Evolutionary conservation across 1,284 basidiomycete genomes (phyloP), one percentile per base, ranked within the genome.

Genomic region (Rhodotorula sp.): DNA sequence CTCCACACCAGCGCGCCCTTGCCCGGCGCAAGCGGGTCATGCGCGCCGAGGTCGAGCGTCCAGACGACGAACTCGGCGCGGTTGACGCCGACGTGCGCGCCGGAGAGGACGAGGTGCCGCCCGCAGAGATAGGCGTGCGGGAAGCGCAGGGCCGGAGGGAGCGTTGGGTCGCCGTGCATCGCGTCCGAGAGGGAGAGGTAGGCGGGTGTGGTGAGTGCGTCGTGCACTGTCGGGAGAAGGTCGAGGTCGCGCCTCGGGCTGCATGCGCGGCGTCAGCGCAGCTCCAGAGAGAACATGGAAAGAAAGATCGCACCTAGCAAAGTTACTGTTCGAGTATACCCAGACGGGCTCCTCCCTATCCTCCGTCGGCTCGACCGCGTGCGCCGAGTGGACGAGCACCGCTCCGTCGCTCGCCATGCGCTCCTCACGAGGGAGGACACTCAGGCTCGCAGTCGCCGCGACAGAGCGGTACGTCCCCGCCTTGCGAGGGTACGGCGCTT

Each of bases 391-490:
- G 10, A 67, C 59, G 25, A 55, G 7, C 29, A 34, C 19, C 50
- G 37, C 9, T 19, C 63, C 66, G n/a, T 71, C 72, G 34, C n/a
- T 46, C 2, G 36, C 57, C 9, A 37, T 21, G 17, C 25, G 29
- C 21, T 62, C 54, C 29, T 72, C 72, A 32, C 61, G 61, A 22
- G 72, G 73, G 4, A 37, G 64, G 27, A 67, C 63, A 7, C 61
- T 61, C 4, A 65, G 37, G 17, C 22, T 13, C 27, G 63, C 61
- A 1, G 46, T 27, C n/a, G 93, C 89, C 0, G 92, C 91, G n/a
- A 95, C 91, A 76, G 90, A 92, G 67, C 94, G 89, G 81, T 97
- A 97, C 0, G 92, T 94, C 9, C 94, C 94, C 77, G 91, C 94
- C 82, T 94, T 92, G 29, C 91, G 86, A 10, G 91, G 90, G 78